Evolutionary conservation across 2,329 filamentous ascomycete species (phyloP).

Genomic region (Hypoxylon sp.): DNA sequence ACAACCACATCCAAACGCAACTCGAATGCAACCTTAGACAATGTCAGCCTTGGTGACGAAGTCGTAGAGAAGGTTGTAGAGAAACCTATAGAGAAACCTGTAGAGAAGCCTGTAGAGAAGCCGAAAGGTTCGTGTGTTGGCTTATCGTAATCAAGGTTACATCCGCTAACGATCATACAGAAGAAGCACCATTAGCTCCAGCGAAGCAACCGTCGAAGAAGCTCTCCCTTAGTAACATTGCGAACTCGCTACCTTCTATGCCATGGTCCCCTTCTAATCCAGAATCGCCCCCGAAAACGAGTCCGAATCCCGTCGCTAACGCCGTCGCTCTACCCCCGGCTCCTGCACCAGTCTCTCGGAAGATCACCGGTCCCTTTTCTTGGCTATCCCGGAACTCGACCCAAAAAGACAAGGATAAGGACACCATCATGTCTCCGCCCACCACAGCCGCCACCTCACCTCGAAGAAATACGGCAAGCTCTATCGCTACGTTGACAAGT

Average conservation of each 20-base stretch:
- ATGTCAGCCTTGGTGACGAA: conserved; percentile 74
- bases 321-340: conserved; percentile 48
- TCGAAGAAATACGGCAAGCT: conserved; percentile 80
- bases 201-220: conserved; percentile 60
- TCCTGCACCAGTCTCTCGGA: conserved; percentile 62
- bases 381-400: conserved; percentile 79
- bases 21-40: conserved; percentile 60
- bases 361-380: conserved; percentile 86
- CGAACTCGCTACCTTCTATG: conserved; percentile 75
- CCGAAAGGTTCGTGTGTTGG: conserved; percentile 38
- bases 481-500: conserved; percentile 79
- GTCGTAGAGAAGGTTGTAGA: conserved; percentile 46
- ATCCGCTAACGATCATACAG: conserved; percentile 30
- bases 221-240: conserved; percentile 73
- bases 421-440: conserved; percentile 63
- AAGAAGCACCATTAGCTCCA: conserved; percentile 45
- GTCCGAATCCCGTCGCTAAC: conserved; percentile 46
- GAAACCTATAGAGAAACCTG: no score
- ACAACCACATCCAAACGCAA: conserved; percentile 54
- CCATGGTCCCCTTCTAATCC: conserved; percentile 72
- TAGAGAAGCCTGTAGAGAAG: conserved; percentile 43
- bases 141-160: neutral
- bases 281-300: conserved; percentile 58
- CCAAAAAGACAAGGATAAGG: conserved; percentile 63
- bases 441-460: conserved; percentile 51